Conservation (phyloP, 2,329 filamentous ascomycete genomes). For the Aspergillus neotritici region DNA sequence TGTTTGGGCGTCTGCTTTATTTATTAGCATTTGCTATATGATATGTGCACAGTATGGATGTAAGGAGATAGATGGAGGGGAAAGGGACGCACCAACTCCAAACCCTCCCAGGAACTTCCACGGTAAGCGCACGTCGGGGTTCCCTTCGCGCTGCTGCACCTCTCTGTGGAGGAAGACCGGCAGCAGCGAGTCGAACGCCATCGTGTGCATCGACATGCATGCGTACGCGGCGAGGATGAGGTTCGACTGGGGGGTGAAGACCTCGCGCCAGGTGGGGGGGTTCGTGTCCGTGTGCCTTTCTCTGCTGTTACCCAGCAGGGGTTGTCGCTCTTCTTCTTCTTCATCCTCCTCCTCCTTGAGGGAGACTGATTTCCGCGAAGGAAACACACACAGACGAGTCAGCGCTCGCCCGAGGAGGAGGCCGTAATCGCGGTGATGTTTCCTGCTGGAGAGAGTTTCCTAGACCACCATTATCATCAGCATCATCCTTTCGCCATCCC, state of each 20-base stretch:
- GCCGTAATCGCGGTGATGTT: constrained; percentile 66
- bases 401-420: constrained; percentile 66
- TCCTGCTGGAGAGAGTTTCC: constrained; percentile 75
- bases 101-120: constrained; percentile 82
- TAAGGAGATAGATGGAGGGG: neutral
- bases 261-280: constrained; percentile 50
- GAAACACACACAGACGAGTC: constrained; percentile 31
- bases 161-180: constrained; percentile 84
- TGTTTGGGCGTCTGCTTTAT: constrained; percentile 52
- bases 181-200: constrained; percentile 81
- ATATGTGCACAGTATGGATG: neutral
- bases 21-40: constrained; percentile 1
- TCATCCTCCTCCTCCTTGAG: constrained; percentile 15
- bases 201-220: constrained; percentile 71
- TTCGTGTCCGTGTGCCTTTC: constrained; percentile 1
- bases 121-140: constrained; percentile 58
- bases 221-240: constrained; percentile 74
- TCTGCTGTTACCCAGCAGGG: constrained; percentile 25
- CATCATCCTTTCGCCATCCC: constrained; percentile 27
- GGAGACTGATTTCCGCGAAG: constrained; percentile 15
- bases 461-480: constrained; percentile 33
- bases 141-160: constrained; percentile 47
- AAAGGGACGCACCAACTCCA: constrained; percentile 48
- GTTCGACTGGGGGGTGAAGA: constrained; percentile 68
- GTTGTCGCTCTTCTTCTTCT: constrained; percentile 23